Conservation (phyloP, 805 yeast genomes). For the Yarrowia sp. region DNA sequence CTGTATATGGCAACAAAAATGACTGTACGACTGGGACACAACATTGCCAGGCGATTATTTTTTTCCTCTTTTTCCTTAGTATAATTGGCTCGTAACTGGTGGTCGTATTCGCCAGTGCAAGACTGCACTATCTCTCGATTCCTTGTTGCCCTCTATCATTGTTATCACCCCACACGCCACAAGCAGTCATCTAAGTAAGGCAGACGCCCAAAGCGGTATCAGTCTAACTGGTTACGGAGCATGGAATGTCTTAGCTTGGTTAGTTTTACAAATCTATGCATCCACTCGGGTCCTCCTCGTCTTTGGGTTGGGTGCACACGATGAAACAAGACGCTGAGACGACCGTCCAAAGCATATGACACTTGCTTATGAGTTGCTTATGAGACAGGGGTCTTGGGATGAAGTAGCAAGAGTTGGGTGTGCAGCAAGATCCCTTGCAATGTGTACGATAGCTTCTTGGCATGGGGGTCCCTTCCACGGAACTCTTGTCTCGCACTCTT, state of each 20-base stretch:
- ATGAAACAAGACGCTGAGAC: neutral
- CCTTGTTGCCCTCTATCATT: neutral
- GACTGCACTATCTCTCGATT: neutral
- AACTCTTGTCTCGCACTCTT: no score
- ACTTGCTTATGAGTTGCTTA: neutral
- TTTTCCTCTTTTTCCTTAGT: no score
- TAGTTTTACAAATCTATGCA: neutral
- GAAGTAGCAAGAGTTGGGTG: neutral
- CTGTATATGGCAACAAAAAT: no score
- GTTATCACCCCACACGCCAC: neutral
- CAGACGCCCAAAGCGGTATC: neutral
- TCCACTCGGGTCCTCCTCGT: no score
- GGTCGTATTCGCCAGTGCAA: neutral
- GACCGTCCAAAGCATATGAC: neutral
- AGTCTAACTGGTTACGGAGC: neutral
- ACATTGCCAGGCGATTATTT: no score
- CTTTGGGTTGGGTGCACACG: neutral
- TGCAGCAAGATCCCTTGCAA: neutral
- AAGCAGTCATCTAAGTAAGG: neutral
- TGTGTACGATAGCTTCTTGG: neutral
- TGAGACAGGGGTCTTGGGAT: conserved; percentile 9
- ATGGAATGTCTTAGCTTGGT: neutral
- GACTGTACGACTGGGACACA: no score
- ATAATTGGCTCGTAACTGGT: no score
- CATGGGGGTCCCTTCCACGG: neutral